phyloP scores from a whole-genome alignment of 768 basidiomycete genomes.

The Hygrocybe coccinea region DNA sequence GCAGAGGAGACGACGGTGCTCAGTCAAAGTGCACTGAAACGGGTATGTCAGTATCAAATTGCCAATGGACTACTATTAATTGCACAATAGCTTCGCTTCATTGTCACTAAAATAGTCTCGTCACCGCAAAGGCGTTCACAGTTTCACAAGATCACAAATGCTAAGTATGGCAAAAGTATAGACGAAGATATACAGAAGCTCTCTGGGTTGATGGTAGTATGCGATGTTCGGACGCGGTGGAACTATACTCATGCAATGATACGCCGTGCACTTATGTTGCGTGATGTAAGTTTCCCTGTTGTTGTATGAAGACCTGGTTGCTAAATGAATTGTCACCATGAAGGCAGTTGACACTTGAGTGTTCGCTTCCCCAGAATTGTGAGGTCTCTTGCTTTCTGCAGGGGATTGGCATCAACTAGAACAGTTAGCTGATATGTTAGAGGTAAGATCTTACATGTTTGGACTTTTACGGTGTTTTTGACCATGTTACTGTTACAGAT shows the following conservation, averaged over 20 bases:
- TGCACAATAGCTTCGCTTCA: conserved; percentile 24
- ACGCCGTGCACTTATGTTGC: conserved; percentile 17
- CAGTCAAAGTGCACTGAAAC: too few species aligned
- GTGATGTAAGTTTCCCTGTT: conserved; percentile 19
- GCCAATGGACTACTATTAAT: background rate
- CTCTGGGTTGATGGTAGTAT: conserved; percentile 25
- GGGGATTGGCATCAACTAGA: too few species aligned
- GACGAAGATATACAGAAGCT: background rate
- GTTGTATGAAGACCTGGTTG: background rate
- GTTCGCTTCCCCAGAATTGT: conserved; percentile 10
- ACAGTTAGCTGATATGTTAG: too few species aligned
- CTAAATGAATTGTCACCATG: background rate
- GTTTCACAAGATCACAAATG: conserved; percentile 18
- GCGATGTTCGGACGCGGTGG: conserved; percentile 32
- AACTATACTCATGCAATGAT: conserved; percentile 36
- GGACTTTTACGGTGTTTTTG: too few species aligned
- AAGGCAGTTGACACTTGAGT: conserved; percentile 34
- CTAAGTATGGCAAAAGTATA: conserved; percentile 10
- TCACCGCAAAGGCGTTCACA: conserved; percentile 26
- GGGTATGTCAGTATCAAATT: too few species aligned
- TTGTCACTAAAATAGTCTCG: conserved; percentile 28
- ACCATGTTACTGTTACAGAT: conserved; percentile 16
- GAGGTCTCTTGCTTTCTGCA: too few species aligned
- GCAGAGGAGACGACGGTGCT: too few species aligned
- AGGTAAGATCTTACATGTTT: conserved; percentile 2